Conservation (phyloP, 805 yeast genomes). For the Scheffersomyces lignosus region DNA sequence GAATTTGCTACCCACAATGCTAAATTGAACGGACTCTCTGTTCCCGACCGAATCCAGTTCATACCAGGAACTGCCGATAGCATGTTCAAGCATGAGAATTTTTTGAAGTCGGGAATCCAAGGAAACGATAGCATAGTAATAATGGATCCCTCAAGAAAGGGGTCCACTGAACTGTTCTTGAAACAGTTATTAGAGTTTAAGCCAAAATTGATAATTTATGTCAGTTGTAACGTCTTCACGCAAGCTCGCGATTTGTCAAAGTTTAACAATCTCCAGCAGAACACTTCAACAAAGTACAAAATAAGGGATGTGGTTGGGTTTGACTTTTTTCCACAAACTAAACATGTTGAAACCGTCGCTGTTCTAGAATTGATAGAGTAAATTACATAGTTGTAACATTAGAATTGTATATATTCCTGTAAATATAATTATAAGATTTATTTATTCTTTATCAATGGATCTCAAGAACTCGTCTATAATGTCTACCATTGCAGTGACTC, state of each 20-base stretch:
- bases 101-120: conserved; percentile 21
- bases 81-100: conserved; percentile 29
- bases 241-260: conserved; percentile 44
- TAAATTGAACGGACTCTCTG: conserved; percentile 32
- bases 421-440: neutral
- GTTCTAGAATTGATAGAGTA: conserved; percentile 30
- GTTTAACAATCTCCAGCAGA: conserved; percentile 23
- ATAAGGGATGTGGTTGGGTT: conserved; percentile 33
- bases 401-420: conserved; percentile 3
- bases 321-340: conserved; percentile 57
- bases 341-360: conserved; percentile 58
- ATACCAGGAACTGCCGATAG: conserved; percentile 38
- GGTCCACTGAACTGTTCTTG: conserved; percentile 35
- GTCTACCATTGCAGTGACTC: conserved; percentile 53
- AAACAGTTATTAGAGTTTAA: conserved; percentile 35
- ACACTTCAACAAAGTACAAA: conserved; percentile 10
- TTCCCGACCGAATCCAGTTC: conserved; percentile 29
- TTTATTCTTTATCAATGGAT: conserved; percentile 6
- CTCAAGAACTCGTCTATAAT: conserved; percentile 46
- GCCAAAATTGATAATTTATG: conserved; percentile 39
- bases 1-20: conserved; percentile 41
- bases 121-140: conserved; percentile 38
- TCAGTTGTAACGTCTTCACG: conserved; percentile 47
- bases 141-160: conserved; percentile 48
- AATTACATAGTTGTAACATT: neutral